Evolutionary conservation across 345 rosid genomes (phyloP).

Genomic region (Bruguiera sexangula): DNA sequence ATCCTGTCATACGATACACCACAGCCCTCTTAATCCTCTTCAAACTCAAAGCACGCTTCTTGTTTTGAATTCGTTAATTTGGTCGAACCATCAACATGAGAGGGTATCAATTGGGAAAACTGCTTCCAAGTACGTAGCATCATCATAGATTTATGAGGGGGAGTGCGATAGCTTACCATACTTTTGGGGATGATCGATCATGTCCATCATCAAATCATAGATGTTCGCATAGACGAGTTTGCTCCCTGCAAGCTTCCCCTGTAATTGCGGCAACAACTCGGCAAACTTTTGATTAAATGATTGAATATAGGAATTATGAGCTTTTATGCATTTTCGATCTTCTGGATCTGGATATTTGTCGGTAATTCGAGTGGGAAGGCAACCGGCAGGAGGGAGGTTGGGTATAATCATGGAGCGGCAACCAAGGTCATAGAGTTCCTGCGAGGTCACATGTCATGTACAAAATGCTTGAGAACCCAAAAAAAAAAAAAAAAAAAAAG

Average conservation of each 20-base stretch:
- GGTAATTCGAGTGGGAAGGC: neutral
- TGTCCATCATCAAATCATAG: neutral
- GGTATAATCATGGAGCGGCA: constrained; percentile 1
- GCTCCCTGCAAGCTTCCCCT: neutral
- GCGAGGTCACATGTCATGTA: neutral
- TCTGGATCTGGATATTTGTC: neutral
- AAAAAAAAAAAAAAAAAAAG: neutral
- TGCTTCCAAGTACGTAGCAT: neutral
- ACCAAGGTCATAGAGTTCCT: constrained; percentile 5
- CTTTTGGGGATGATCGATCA: neutral
- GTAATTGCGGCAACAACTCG: neutral
- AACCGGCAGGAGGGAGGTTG: constrained; percentile 1
- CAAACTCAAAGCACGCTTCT: neutral
- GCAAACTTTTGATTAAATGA: constrained; percentile 4
- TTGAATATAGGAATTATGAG: neutral
- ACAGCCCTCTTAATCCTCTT: neutral
- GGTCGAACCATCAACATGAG: neutral
- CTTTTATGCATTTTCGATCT: neutral
- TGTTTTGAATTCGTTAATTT: neutral
- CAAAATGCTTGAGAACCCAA: neutral
- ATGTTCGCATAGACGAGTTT: constrained; percentile 2
- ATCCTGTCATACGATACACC: neutral
- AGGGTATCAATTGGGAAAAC: neutral
- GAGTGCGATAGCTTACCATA: constrained; percentile 3
- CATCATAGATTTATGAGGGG: neutral